These are phyloP conservation scores for Salvia splendens DNA, from an alignment of 257 asterid species.

Conservation along the genomic window DNA sequence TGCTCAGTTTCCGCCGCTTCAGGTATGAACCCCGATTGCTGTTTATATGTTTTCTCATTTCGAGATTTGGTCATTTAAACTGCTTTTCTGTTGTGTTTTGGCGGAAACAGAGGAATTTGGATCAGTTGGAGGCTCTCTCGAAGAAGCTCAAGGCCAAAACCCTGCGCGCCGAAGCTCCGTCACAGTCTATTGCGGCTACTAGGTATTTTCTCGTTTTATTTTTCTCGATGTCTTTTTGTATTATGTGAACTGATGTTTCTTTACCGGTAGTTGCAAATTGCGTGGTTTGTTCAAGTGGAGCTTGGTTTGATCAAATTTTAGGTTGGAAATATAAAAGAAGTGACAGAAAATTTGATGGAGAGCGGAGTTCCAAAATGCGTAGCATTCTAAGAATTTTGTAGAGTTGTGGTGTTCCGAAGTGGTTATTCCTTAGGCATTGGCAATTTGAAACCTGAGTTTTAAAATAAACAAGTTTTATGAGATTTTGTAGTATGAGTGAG, in stretches of 20 bases:
- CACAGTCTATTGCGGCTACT: conserved; percentile 95
- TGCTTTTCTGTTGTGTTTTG: conserved; percentile 6
- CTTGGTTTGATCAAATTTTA: not conserved
- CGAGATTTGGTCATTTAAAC: conserved; percentile 20
- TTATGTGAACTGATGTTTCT: conserved; percentile 10
- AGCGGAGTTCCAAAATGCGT: conserved; percentile 1
- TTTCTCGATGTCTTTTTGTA: not conserved
- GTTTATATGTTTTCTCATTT: not conserved
- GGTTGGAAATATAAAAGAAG: not conserved
- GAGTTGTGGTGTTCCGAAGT: conserved; percentile 11
- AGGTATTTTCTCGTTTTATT: conserved; percentile 43
- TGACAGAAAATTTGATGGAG: not conserved
- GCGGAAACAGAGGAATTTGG: conserved; percentile 81
- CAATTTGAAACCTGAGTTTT: conserved; percentile 16
- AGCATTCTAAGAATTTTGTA: not conserved
- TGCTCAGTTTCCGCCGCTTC: conserved; percentile 95
- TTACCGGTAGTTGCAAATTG: not conserved
- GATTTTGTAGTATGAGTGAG: not conserved
- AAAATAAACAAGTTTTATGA: conserved; percentile 8
- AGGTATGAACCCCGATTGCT: conserved; percentile 45
- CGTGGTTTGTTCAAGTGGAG: not conserved
- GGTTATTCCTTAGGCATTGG: conserved; percentile 15
- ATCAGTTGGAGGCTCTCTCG: conserved; percentile 91
- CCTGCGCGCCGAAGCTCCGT: conserved; percentile 87
- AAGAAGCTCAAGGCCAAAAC: conserved; percentile 91